Conservation (phyloP, 495 filamentous ascomycete species). For the Chaetomium fimeti region DNA sequence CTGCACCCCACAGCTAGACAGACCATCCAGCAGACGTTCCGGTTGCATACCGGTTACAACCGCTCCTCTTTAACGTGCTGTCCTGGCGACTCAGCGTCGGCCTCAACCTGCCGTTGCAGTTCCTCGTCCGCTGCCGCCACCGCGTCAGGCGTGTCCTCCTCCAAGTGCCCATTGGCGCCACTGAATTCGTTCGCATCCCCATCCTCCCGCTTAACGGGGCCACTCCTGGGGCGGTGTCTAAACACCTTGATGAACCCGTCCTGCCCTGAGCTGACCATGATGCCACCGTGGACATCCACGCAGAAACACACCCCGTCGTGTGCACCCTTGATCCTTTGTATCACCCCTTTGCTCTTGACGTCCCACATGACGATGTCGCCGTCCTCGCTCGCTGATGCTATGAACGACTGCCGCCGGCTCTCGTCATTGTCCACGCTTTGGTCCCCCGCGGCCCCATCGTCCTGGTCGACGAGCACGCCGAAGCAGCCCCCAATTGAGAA, state of each 20-base stretch:
- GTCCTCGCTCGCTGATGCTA: constrained; percentile 83
- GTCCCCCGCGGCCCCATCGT: constrained; percentile 28
- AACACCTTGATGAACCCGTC: constrained; percentile 46
- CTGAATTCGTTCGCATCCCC: constrained; percentile 7
- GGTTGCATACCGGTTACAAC: background rate
- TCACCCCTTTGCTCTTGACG: constrained; percentile 73
- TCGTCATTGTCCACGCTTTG: constrained; percentile 27
- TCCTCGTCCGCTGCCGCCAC: constrained; percentile 27
- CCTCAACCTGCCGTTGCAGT: constrained; percentile 29
- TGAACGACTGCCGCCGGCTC: constrained; percentile 48
- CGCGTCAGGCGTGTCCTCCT: constrained; percentile 10
- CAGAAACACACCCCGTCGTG: constrained; percentile 83
- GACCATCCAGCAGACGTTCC: background rate
- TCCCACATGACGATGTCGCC: constrained; percentile 87
- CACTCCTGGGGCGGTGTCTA: constrained; percentile 27
- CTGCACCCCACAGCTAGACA: background rate
- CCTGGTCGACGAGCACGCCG: constrained; percentile 56
- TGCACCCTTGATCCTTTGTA: constrained; percentile 64
- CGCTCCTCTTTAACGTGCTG: constrained; percentile 31
- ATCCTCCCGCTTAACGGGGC: constrained; percentile 11
- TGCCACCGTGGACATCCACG: constrained; percentile 59
- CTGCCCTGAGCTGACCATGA: constrained; percentile 50
- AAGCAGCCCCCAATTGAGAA: constrained; percentile 82
- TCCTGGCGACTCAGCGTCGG: constrained; percentile 25
- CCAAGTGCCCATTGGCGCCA: constrained; percentile 18